Base-by-base conservation (phyloP, 371 early-diverging fungal species). In the Rhizopus sp. region DNA sequence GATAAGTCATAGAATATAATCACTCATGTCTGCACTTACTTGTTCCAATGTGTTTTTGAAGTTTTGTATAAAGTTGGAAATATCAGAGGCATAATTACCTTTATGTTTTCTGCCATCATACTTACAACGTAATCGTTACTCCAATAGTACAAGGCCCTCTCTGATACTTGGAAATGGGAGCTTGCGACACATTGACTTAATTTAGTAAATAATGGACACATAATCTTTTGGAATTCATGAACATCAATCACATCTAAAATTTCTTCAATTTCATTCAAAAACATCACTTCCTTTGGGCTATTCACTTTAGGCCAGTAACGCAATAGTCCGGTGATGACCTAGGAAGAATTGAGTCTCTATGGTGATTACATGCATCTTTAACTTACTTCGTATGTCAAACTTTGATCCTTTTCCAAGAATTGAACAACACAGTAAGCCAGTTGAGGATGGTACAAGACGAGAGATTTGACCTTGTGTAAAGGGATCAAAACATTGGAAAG, bases 221-320 rank as follows among this genome's bases (percentile, higher is more conserved):
- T 90, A 49, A 97, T 80, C 57, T 88, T 88, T 41, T 84, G 80
- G 68, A 96, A 97, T 70, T 94, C 93, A 45, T 84, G 81, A 2
- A 92, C 91, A 63, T 95, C 95, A 49, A 94, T 89, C 4, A 93
- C 89, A 74, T 95, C 95, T 69, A 97, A 65, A 31, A 96, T 92
- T 59, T 95, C 95, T 66, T 97, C 97, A 53, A 96, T 77, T 73
- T 97, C 97, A 72, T 90, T 94, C 70, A 97, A 75, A 72, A 93
- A 96, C 96, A 97, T 96, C 54, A 96, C 93, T 68, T 96, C 97
- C 71, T 97, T 97, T 5, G 95, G 90, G 57, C 91, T 91, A 81
- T 96, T 97, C 46, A 93, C 93, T 77, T 96, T 97, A 41, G 97
- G 97, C 97, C 97, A 97, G 70, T 84, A 95, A 44, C 94, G 86